Conservation (phyloP, 2,329 filamentous ascomycete genomes). For the Pseudocercospora vitis region DNA sequence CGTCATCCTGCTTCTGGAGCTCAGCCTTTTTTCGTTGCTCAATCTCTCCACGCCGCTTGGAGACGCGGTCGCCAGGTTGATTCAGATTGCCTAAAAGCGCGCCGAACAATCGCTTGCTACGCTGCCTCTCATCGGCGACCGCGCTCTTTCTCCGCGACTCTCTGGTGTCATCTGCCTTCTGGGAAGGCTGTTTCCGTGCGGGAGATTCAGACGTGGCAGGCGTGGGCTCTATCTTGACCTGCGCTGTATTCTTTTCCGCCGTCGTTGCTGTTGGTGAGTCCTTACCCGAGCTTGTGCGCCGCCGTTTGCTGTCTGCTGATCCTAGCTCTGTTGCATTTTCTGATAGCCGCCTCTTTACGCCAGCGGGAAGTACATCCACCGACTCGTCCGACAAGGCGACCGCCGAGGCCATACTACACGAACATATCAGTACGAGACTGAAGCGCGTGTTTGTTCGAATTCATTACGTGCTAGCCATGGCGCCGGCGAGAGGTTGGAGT, state of each 20-base stretch:
- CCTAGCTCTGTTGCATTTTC: conserved; percentile 24
- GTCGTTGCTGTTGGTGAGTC: conserved; percentile 25
- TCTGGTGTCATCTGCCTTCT: conserved; percentile 14
- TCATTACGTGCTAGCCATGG: background rate
- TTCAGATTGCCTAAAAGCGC: conserved; percentile 42
- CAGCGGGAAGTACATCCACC: conserved; percentile 19
- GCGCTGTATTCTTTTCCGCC: conserved; percentile 9
- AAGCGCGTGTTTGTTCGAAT: too few relatives aligned
- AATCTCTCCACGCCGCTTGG: conserved; percentile 78
- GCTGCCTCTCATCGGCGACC: conserved; percentile 70
- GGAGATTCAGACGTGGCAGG: conserved; percentile 7
- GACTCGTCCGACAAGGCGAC: conserved; percentile 19
- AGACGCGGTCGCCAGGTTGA: conserved; percentile 58
- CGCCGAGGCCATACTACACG: conserved; percentile 19
- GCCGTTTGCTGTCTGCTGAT: conserved; percentile 29
- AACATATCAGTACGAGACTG: background rate
- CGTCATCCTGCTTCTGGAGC: conserved; percentile 63
- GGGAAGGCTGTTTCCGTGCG: conserved; percentile 9
- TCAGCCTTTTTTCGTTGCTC: conserved; percentile 73
- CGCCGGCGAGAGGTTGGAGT: background rate
- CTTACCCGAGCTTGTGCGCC: conserved; percentile 36
- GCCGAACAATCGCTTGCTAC: conserved; percentile 82
- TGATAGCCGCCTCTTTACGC: conserved; percentile 32
- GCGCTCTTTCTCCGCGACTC: conserved; percentile 28
- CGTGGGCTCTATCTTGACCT: conserved; percentile 1